Base-by-base conservation (phyloP, 768 basidiomycete species). In the Kwoniella europaea region DNA sequence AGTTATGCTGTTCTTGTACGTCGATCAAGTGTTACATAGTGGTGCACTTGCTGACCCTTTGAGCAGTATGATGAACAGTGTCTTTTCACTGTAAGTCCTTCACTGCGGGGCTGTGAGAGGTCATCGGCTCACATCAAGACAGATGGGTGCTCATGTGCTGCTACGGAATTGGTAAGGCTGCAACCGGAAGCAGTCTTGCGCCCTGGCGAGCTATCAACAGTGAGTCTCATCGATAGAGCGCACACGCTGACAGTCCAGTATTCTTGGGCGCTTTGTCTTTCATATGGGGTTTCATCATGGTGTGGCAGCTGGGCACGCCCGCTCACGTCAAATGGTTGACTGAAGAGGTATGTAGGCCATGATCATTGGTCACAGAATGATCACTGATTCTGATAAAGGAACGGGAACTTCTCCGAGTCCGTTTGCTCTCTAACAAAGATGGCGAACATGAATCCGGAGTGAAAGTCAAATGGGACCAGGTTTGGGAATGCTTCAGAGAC, bases 1-100 rank as follows among this genome's bases (percentile, higher is more conserved):
- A 43, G 55, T 54, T 4, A 59, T 70, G 35, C 22, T 55, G 5
- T 70, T 70, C 55, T 70, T 70, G 68, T 70, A 50, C 24, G 63
- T 61, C 20, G 13, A 24, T 50, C 12, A 20, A 22, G 24, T 15
- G 24, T 20, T 29, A 7, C n/a, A 15, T 22, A 62, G 27, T 18
- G 59, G 29, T 41, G 1, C 59, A 18, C 27, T 20, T 56, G 59
- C 35, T 41, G 35, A 60, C 22, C 12, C 27, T 35, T 12, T 29
- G 18, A 7, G 18, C 59, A 72, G 71, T 41, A 67, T 67, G n/a
- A 72, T 72, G 71, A 72, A 72, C 71, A 72, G 71, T 65, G 67
- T 72, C 62, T 72, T 72, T 55, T 68, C 66, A 3, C 58, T 72
- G 29, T 72, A 68, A 60, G 44, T 46, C 12, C 44, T 1, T 12